These are phyloP conservation scores for Polyplosphaeria fusca DNA, from an alignment of 495 filamentous ascomycete genomes.

Conservation along the genomic window DNA sequence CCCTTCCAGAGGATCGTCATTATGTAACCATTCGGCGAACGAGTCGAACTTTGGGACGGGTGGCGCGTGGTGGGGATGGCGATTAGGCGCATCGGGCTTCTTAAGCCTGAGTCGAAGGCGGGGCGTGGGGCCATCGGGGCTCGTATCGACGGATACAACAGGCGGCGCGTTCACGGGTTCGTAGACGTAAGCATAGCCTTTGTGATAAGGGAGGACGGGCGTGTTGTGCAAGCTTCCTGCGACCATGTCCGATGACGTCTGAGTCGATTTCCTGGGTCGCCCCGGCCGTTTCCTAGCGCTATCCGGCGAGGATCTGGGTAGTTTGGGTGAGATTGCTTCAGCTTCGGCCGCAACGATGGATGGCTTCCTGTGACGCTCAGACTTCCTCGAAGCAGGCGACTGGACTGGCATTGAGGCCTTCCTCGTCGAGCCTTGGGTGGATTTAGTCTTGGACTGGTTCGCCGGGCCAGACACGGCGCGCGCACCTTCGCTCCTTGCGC, in stretches of 20 bases:
- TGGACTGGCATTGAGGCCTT: conserved; percentile 11
- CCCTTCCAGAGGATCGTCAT: conserved; percentile 47
- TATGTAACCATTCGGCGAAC: conserved; percentile 57
- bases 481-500: conserved; percentile 9
- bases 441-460: conserved; percentile 7
- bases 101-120: conserved; percentile 27
- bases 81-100: conserved; percentile 19
- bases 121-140: conserved; percentile 6
- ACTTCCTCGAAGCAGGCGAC: conserved; percentile 25
- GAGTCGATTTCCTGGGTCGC: conserved; percentile 13
- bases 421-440: not conserved
- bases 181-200: not conserved
- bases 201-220: not conserved
- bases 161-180: conserved; percentile 1
- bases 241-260: conserved; percentile 9
- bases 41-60: conserved; percentile 47
- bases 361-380: conserved; percentile 24
- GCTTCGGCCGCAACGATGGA: conserved; percentile 4
- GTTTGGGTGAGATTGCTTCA: conserved; percentile 1
- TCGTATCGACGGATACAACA: conserved; percentile 1
- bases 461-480: conserved; percentile 12
- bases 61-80: conserved; percentile 52
- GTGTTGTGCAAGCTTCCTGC: conserved; percentile 5
- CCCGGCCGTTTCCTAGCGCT: conserved; percentile 5
- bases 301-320: not conserved